Evolutionary conservation across 2,329 filamentous ascomycete species (phyloP), one percentile per base, ranked within the genome.

Genomic region (Emydomyces testavorans): DNA sequence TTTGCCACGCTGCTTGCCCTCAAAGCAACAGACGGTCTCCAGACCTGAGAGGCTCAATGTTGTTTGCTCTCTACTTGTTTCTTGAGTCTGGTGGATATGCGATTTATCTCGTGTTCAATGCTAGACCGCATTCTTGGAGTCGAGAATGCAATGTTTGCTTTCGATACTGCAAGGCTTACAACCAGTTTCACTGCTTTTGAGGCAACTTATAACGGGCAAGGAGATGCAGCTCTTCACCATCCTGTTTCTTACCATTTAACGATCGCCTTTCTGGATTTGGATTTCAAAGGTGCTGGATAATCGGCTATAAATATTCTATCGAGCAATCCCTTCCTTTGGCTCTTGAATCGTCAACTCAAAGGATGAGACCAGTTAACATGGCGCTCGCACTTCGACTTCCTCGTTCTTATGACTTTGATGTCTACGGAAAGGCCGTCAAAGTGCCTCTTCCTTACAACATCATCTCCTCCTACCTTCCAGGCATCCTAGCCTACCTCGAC

Each of bases 141-240:
- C 45, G 36, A 47, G 18, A 40, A 16, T 18, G 26, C 11, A 47
- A 40, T 47, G 45, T 47, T 47, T 47, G 45, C 45, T 47, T 40
- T 23, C 6, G 7, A 40, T 8, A 32, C 15, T 35, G 26, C 26
- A 18, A 16, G 28, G n/a, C 8, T 6, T 18, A 3, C 26, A 32
- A 6, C 18, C 13, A 11, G 16, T 11, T 37, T 13, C 4, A 28
- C 8, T 21, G 32, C 7, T 6, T 40, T 24, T 24, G 8, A n/a
- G 21, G 18, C 3, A 13, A 34, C 34, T 47, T 47, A 46, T 46
- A 46, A 38, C 8, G 24, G 23, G n/a, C n/a, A n/a, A n/a, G n/a
- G n/a, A n/a, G n/a, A 8, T 3, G 16, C 11, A 11, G 16, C 6
- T 40, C 10, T 24, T 40, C 4, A 13, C 13, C 11, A 13, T 40